Percentiles rank a stretch among this genome's conserved stretches.
phyloP scores from a whole-genome alignment of 805 yeast genomes.

The Brettanomyces naardenensis region DNA sequence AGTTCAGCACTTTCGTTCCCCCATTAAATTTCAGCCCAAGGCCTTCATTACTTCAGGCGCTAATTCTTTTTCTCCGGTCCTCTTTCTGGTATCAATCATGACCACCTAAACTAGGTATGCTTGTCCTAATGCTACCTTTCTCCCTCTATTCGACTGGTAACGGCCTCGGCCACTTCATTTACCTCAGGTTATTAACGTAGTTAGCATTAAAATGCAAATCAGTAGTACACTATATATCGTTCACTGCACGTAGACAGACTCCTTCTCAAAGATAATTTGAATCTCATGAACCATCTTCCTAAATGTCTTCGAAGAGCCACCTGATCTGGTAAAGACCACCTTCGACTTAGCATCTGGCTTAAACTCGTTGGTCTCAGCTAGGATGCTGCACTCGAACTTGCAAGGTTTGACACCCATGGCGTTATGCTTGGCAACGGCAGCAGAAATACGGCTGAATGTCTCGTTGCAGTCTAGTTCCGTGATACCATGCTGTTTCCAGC shows the following conservation, averaged over 20 bases:
- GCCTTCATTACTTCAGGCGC: too few relatives aligned
- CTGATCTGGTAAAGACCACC: conserved; percentile 50
- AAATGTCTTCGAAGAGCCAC: conserved; percentile 60
- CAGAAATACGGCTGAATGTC: conserved; percentile 40
- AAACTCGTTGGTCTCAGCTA: conserved; percentile 29
- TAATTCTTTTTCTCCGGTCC: too few relatives aligned
- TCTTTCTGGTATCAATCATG: too few relatives aligned
- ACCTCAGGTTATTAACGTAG: too few relatives aligned
- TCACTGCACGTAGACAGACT: conserved; percentile 46
- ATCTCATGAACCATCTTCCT: conserved; percentile 53
- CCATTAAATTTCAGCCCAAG: too few relatives aligned
- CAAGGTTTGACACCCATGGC: conserved; percentile 57
- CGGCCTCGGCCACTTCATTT: too few relatives aligned
- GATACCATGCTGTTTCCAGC: conserved; percentile 69
- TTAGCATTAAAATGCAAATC: too few relatives aligned
- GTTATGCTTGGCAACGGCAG: conserved; percentile 54
- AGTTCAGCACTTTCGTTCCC: too few relatives aligned
- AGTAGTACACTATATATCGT: neutral
- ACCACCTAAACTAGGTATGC: too few relatives aligned
- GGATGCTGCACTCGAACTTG: conserved; percentile 49
- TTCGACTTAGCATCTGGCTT: conserved; percentile 29
- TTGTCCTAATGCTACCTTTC: too few relatives aligned
- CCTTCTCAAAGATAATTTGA: conserved; percentile 56
- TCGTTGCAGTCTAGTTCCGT: conserved; percentile 43
- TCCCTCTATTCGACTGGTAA: too few relatives aligned